Conservation (phyloP, 108 stramenopile genomes). For the Aurantiochytrium sp. region DNA sequence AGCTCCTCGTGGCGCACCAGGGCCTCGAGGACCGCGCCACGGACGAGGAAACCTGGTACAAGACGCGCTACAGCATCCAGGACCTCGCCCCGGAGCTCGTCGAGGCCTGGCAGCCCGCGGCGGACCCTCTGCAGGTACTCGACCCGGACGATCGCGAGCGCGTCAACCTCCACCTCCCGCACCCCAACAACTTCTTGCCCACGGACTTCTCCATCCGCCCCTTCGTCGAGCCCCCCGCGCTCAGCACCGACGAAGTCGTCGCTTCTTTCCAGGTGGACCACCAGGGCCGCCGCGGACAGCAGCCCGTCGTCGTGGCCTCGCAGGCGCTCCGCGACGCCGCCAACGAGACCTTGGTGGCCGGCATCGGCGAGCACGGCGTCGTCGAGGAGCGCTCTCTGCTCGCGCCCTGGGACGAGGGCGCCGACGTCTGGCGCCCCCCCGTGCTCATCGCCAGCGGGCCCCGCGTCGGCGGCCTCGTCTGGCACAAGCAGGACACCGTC, state of each 20-base stretch:
- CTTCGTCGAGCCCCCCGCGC: background rate
- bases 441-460: background rate
- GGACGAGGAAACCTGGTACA: slow-evolving; percentile 76
- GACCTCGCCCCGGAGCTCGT: slow-evolving; percentile 53
- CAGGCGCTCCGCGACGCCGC: background rate
- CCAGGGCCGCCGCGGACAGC: background rate
- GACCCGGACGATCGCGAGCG: background rate
- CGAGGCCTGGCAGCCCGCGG: slow-evolving; percentile 52
- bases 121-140: background rate
- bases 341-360: background rate
- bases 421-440: background rate
- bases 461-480: background rate
- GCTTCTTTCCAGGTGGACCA: background rate
- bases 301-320: background rate
- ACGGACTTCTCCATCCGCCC: slow-evolving; percentile 33
- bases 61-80: slow-evolving; percentile 68
- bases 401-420: background rate
- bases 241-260: background rate
- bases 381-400: background rate
- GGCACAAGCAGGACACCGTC: background rate
- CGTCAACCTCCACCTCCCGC: slow-evolving; percentile 44
- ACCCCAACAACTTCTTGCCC: slow-evolving; percentile 53
- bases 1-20: background rate
- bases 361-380: background rate
- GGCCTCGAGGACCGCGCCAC: slow-evolving; percentile 38